phyloP scores from a whole-genome alignment of 768 basidiomycete species.

The Podaxis sp. region DNA sequence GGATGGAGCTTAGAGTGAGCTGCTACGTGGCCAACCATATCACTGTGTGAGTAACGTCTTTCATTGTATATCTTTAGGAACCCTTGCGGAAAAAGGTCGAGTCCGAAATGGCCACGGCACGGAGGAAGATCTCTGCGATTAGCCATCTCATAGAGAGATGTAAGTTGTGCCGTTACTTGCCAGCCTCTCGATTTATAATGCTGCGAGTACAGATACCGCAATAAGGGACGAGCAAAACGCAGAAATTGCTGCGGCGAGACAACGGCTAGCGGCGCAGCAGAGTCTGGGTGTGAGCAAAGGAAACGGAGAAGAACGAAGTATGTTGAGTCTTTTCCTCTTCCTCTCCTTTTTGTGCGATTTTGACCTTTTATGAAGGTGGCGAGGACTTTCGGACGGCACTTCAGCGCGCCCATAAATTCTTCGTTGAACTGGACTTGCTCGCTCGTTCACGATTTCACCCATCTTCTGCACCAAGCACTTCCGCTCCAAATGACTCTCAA shows the following conservation, averaged over 20 bases:
- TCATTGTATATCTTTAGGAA: conserved; percentile 38
- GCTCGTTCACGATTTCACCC: conserved; percentile 34
- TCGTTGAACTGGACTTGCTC: conserved; percentile 56
- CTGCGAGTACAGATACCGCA: conserved; percentile 13
- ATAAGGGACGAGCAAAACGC: conserved; percentile 10
- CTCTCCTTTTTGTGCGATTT: background rate
- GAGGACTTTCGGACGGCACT: conserved; percentile 78
- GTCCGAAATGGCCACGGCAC: conserved; percentile 75
- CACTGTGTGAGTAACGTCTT: conserved; percentile 6
- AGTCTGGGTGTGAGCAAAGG: conserved; percentile 17
- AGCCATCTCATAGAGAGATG: conserved; percentile 56
- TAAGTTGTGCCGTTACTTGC: conserved; percentile 27
- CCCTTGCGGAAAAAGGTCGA: conserved; percentile 71
- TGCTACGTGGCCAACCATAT: background rate
- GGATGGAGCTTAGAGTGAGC: conserved; percentile 58
- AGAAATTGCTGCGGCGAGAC: conserved; percentile 16
- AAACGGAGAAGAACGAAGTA: conserved; percentile 35
- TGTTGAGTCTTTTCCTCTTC: conserved; percentile 26
- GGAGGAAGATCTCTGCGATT: conserved; percentile 69
- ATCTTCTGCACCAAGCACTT: conserved; percentile 35
- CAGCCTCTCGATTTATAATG: background rate
- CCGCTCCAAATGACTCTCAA: conserved; percentile 24
- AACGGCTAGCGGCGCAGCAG: conserved; percentile 22
- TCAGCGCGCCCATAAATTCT: conserved; percentile 57
- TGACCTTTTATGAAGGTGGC: conserved; percentile 23